phyloP scores from a whole-genome alignment of 331 rosid species.

The Dryas integrifolia region DNA sequence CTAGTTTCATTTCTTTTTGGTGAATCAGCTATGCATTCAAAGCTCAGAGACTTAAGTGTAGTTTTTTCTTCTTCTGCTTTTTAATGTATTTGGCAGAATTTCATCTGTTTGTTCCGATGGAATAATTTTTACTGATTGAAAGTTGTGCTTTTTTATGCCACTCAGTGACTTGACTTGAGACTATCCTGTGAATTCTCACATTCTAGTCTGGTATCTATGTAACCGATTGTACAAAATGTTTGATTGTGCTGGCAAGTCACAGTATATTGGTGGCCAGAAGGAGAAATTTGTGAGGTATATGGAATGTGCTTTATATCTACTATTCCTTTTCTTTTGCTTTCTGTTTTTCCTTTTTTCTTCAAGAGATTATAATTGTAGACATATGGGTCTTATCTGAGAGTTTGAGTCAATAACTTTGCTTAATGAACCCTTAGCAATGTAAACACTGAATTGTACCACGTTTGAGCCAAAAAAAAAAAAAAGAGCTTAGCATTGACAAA shows the following conservation, averaged over 20 bases:
- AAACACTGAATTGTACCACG: background rate
- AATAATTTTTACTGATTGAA: constrained; percentile 13
- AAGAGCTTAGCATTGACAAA: background rate
- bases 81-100: background rate
- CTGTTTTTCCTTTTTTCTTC: background rate
- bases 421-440: background rate
- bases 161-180: constrained; percentile 20
- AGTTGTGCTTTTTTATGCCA: background rate
- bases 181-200: constrained; percentile 23
- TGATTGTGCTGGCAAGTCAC: constrained; percentile 68
- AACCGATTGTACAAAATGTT: constrained; percentile 57
- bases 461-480: no score
- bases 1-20: background rate
- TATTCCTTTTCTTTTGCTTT: background rate
- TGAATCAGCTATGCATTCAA: background rate
- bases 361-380: background rate
- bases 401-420: background rate
- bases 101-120: constrained; percentile 14
- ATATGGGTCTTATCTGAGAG: background rate
- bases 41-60: background rate
- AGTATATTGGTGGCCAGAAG: constrained; percentile 69
- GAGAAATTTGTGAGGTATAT: constrained; percentile 87
- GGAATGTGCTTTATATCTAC: constrained; percentile 3
- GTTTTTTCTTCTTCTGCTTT: no score
- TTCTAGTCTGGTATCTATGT: constrained; percentile 38